Conservation (phyloP, 169 alveolate species). For the Plasmodium gaboni region DNA sequence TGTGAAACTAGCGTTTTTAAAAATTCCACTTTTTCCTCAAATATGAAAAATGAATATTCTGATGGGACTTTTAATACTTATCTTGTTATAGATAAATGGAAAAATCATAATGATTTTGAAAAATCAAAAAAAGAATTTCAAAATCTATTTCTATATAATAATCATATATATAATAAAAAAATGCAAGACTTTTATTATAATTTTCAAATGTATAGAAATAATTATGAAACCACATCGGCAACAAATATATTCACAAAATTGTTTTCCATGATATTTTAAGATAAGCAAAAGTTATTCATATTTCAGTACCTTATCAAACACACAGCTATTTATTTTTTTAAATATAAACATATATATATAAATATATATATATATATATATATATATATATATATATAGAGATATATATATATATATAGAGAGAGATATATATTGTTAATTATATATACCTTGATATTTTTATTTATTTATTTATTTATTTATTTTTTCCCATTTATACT, state of each 20-base stretch:
- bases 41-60: conserved; percentile 15
- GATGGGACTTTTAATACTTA: conserved; percentile 66
- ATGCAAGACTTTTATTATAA: conserved; percentile 43
- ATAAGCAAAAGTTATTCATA: not conserved
- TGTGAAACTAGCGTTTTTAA: conserved; percentile 70
- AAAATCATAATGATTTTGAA: conserved; percentile 52
- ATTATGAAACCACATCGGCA: conserved; percentile 62
- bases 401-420: not conserved
- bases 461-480: too few relatives aligned
- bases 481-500: too few relatives aligned
- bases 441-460: not conserved
- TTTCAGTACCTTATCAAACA: too few relatives aligned
- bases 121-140: conserved; percentile 52
- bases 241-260: conserved; percentile 44
- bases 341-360: too few relatives aligned
- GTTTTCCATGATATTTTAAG: conserved; percentile 11
- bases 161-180: conserved; percentile 55
- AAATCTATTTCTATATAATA: conserved; percentile 50
- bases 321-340: too few relatives aligned
- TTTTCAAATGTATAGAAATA: conserved; percentile 45
- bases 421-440: not conserved
- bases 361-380: too few relatives aligned
- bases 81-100: conserved; percentile 68
- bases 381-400: too few relatives aligned
- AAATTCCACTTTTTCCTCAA: conserved; percentile 42